These are phyloP conservation scores for Podospora bellae-mahoneyi DNA, from an alignment of 495 filamentous ascomycete genomes.

Conservation along the genomic window DNA sequence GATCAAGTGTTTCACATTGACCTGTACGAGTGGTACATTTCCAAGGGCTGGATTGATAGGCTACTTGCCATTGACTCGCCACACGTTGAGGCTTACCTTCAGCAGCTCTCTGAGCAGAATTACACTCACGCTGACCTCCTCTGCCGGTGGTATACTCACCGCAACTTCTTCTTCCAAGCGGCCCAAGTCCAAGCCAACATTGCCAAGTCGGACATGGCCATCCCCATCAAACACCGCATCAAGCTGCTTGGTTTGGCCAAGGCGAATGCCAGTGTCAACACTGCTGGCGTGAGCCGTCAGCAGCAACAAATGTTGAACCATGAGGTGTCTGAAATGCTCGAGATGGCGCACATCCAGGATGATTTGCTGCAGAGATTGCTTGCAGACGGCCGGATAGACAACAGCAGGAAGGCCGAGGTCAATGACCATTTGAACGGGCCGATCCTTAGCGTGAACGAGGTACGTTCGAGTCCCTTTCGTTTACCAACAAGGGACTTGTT, in stretches of 20 bases:
- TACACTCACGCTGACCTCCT: constrained; percentile 82
- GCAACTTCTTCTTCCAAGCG: constrained; percentile 74
- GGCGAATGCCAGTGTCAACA: constrained; percentile 76
- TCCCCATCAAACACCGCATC: constrained; percentile 75
- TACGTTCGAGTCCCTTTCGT: constrained; percentile 44
- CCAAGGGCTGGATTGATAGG: constrained; percentile 74
- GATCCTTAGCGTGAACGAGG: constrained; percentile 67
- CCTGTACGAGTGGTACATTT: constrained; percentile 95
- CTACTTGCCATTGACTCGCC: constrained; percentile 78
- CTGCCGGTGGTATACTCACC: constrained; percentile 81
- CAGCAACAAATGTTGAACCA: constrained; percentile 73
- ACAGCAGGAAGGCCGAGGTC: constrained; percentile 58
- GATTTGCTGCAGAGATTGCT: constrained; percentile 79
- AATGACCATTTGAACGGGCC: constrained; percentile 65
- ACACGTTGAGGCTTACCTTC: constrained; percentile 82
- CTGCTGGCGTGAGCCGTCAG: constrained; percentile 67
- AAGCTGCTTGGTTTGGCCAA: constrained; percentile 85
- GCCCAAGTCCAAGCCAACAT: constrained; percentile 81
- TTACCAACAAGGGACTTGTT: constrained; percentile 7
- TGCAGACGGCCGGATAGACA: constrained; percentile 62
- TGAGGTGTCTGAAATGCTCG: constrained; percentile 79
- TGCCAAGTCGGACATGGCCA: constrained; percentile 71
- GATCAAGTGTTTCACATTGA: constrained; percentile 93
- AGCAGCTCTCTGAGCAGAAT: constrained; percentile 63
- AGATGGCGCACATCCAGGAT: constrained; percentile 92